These are phyloP conservation scores for Hypoxylon sp. DNA, from an alignment of 2,329 filamentous ascomycete genomes.

Conservation along the genomic window DNA sequence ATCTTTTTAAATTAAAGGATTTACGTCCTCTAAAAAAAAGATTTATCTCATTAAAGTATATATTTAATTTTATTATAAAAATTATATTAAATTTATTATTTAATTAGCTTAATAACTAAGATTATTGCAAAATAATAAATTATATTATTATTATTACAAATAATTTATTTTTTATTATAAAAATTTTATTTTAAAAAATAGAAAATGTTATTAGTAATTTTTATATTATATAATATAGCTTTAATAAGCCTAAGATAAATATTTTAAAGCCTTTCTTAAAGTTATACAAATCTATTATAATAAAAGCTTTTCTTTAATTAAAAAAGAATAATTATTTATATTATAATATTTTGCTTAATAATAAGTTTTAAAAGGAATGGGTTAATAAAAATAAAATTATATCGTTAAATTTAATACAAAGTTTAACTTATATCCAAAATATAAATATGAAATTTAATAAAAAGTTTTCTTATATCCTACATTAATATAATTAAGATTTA, in stretches of 20 bases:
- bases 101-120: not conserved
- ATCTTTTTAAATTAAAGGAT: too few relatives aligned
- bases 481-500: too few relatives aligned
- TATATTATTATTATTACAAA: not conserved
- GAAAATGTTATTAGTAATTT: not conserved
- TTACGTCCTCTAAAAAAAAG: too few relatives aligned
- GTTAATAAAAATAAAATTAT: not conserved
- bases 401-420: not conserved
- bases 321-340: not conserved
- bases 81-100: not conserved
- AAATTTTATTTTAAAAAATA: not conserved
- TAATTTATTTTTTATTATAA: not conserved
- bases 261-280: too few relatives aligned
- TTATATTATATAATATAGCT: not conserved
- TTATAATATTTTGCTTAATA: not conserved
- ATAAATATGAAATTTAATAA: not conserved
- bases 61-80: not conserved
- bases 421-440: not conserved
- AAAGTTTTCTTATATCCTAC: not conserved
- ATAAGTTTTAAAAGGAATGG: not conserved
- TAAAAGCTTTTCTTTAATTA: not conserved
- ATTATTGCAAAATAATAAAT: not conserved
- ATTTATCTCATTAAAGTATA: too few relatives aligned
- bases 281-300: too few relatives aligned
- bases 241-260: too few relatives aligned